phyloP scores from a whole-genome alignment of 1,139 yeast species.

The Blastobotrys indianensis region DNA sequence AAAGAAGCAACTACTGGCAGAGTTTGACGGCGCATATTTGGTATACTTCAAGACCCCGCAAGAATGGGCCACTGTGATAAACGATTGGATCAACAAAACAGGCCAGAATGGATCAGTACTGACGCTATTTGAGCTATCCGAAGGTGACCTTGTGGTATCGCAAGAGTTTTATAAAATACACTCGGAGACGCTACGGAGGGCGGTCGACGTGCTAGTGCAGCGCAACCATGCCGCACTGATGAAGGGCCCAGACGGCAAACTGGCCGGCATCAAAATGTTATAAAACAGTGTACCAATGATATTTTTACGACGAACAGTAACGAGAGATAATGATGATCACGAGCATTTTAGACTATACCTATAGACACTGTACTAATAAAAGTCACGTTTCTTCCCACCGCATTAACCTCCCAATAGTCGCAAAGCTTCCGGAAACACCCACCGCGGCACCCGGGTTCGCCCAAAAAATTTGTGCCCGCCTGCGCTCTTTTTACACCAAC shows the following conservation, averaged over 20 bases:
- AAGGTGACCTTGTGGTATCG: constrained; percentile 55
- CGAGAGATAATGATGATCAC: too few species aligned
- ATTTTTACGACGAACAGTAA: too few species aligned
- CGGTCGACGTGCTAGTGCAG: constrained; percentile 54
- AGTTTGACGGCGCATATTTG: constrained; percentile 39
- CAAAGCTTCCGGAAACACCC: background rate
- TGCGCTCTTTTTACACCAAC: too few species aligned
- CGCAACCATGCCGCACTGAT: constrained; percentile 43
- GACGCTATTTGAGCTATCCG: constrained; percentile 71
- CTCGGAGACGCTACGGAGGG: constrained; percentile 47
- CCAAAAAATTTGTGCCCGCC: too few species aligned
- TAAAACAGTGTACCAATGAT: constrained; percentile 1
- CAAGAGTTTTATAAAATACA: constrained; percentile 63
- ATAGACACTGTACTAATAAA: too few species aligned
- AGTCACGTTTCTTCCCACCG: too few species aligned
- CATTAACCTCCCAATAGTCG: background rate
- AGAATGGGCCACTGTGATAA: constrained; percentile 68
- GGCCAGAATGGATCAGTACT: constrained; percentile 77
- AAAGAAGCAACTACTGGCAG: constrained; percentile 46
- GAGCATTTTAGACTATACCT: too few species aligned
- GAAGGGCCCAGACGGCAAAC: constrained; percentile 31
- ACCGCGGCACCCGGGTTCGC: background rate
- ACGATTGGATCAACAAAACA: constrained; percentile 60
- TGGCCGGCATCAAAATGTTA: constrained; percentile 33
- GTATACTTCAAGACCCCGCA: constrained; percentile 66